phyloP scores from a whole-genome alignment of 768 basidiomycete species.

The Boletus insuetus region DNA sequence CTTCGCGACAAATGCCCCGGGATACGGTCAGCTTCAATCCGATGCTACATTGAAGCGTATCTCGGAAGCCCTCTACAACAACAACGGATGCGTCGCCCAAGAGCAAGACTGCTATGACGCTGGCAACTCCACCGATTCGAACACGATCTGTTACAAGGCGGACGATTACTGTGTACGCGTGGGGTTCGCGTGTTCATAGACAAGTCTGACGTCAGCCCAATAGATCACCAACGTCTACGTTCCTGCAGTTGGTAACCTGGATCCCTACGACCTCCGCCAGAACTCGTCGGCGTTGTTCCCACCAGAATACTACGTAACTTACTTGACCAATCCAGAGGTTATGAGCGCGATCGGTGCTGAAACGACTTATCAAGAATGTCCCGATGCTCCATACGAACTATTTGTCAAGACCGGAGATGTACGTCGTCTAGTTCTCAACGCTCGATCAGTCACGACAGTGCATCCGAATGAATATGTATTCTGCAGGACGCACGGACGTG shows the following conservation, averaged over 20 bases:
- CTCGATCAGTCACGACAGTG: neutral
- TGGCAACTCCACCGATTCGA: slow-evolving; percentile 42
- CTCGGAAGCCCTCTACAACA: slow-evolving; percentile 46
- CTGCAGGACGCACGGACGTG: slow-evolving; percentile 35
- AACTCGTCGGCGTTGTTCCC: slow-evolving; percentile 52
- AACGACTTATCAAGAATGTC: slow-evolving; percentile 46
- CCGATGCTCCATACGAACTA: slow-evolving; percentile 39
- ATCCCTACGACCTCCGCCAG: slow-evolving; percentile 58
- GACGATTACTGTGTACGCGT: slow-evolving; percentile 55
- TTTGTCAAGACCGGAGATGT: slow-evolving; percentile 59
- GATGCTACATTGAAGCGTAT: slow-evolving; percentile 43
- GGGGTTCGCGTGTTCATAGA: neutral
- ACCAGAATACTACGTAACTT: slow-evolving; percentile 52
- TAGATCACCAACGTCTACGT: slow-evolving; percentile 46
- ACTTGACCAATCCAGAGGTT: slow-evolving; percentile 38
- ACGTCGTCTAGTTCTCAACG: slow-evolving; percentile 9
- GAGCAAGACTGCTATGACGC: slow-evolving; percentile 57
- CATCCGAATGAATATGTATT: neutral
- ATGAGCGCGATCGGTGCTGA: slow-evolving; percentile 52
- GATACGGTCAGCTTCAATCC: slow-evolving; percentile 61
- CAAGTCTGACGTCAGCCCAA: neutral
- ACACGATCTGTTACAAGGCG: slow-evolving; percentile 48
- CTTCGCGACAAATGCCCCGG: slow-evolving; percentile 61
- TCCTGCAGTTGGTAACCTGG: slow-evolving; percentile 52
- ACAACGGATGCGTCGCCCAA: slow-evolving; percentile 53